Evolutionary conservation across 1,284 basidiomycete genomes (phyloP).

Genomic region (Agroathelia rolfsii): DNA sequence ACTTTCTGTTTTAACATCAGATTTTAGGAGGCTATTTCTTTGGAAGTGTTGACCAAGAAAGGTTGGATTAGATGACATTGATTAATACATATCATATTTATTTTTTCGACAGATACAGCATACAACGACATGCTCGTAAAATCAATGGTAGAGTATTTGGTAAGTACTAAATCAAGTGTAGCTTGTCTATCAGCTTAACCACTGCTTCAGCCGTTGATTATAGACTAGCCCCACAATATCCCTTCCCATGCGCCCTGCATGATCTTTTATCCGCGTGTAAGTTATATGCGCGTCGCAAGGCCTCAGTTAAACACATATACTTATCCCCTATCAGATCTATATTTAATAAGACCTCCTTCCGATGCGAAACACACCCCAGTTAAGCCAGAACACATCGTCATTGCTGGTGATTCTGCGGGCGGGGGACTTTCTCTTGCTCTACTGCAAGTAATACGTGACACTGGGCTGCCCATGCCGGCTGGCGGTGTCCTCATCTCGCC

Average conservation of each 20-base stretch:
- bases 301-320: too few relatives aligned
- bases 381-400: conserved; percentile 72
- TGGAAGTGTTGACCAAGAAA: conserved; percentile 71
- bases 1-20: too few relatives aligned
- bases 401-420: conserved; percentile 92
- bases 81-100: too few relatives aligned
- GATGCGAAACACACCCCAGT: conserved; percentile 68
- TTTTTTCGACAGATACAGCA: conserved; percentile 47
- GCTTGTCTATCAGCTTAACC: conserved; percentile 6
- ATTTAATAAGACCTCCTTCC: conserved; percentile 55
- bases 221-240: conserved; percentile 87
- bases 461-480: conserved; percentile 73
- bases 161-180: conserved; percentile 21
- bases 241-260: conserved; percentile 91
- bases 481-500: conserved; percentile 82
- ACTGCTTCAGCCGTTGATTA: conserved; percentile 69
- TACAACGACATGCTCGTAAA: conserved; percentile 84
- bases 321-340: conserved; percentile 28
- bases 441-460: conserved; percentile 87
- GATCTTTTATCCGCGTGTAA: conserved; percentile 78
- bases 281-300: too few relatives aligned
- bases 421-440: conserved; percentile 82
- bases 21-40: conserved; percentile 69
- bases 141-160: conserved; percentile 82
- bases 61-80: too few relatives aligned